Base-by-base conservation (phyloP, 2,329 filamentous ascomycete genomes). In the Magnaporthiopsis rhizophila region DNA sequence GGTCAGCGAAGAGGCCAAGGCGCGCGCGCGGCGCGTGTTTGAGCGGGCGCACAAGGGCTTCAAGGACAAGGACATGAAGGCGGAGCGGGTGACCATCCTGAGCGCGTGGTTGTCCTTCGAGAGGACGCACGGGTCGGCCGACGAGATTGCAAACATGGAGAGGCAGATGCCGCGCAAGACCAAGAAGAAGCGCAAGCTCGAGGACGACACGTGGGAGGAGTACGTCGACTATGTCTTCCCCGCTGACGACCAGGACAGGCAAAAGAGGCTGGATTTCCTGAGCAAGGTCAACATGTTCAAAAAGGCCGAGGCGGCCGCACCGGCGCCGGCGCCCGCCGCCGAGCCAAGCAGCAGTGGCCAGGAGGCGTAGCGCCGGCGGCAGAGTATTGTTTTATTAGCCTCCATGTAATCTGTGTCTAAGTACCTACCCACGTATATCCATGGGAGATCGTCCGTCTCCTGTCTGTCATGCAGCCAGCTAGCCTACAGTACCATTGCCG, bases 211-310 rank as follows among this genome's bases (percentile, higher is more conserved):
- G 53, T 97, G 92, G 80, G 92, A 99, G 82, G 95, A 99, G 79
- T 98, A 97, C 76, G 86, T 95, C 78, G 95, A 98, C 75, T 98
- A 96, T 71, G 86, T 99, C 45, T 99, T 99, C 86, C 95, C 95
- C 0, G 92, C 91, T 5, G 95, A 98, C 79, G 93, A 97, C 75
- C 86, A 91, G 78, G 89, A 91, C 73, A 89, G 89, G 64, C 89
- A 89, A 69, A 93, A 91, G 71, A 79, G 97, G 75, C 90, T 90
- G 62, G 91, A 90, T 74, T 81, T 98, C 74, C 79, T 97, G 78
- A 88, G 91, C 67, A 89, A 89, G 84, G 93, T 94, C 65, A 88
- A 92, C 75, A 86, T 87, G 69, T 98, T 94, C 92, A 97, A 96
- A 81, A 84, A 89, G 74, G 80, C 80, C 67, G 77, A 59, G 57